Percentiles rank a stretch among this genome's conserved stretches.
Evolutionary conservation across 225 moss, liverwort and hornwort species (phyloP).

Genomic region (Thuidium tamariscinum): DNA sequence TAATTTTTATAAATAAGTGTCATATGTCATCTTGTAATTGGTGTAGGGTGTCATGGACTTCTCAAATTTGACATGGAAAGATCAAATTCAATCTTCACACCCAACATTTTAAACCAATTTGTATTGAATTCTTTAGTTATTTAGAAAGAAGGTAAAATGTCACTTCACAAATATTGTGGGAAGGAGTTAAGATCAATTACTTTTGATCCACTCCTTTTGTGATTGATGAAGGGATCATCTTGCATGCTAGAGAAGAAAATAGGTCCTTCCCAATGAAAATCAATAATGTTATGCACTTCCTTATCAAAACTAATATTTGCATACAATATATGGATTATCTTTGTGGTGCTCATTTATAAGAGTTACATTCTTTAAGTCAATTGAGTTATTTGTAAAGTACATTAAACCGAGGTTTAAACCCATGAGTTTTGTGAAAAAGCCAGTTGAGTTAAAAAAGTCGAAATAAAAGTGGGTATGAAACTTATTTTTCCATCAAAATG

Average conservation of each 20-base stretch:
- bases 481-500: no score
- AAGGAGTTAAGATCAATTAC: neutral
- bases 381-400: no score
- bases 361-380: neutral
- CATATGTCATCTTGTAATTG: neutral
- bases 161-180: neutral
- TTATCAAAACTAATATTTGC: accelerated
- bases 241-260: accelerated
- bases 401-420: no score
- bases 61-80: neutral
- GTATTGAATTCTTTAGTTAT: neutral
- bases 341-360: accelerated
- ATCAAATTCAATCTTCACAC: neutral
- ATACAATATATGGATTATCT: neutral
- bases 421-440: no score
- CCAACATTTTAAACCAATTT: neutral
- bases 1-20: neutral
- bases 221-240: neutral
- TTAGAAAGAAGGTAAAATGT: neutral
- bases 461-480: no score
- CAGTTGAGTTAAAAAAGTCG: no score
- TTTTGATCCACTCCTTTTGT: neutral
- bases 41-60: neutral
- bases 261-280: neutral
- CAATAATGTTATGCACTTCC: neutral